phyloP scores from a whole-genome alignment of 495 filamentous ascomycete species.

The Neurospora sp. region DNA sequence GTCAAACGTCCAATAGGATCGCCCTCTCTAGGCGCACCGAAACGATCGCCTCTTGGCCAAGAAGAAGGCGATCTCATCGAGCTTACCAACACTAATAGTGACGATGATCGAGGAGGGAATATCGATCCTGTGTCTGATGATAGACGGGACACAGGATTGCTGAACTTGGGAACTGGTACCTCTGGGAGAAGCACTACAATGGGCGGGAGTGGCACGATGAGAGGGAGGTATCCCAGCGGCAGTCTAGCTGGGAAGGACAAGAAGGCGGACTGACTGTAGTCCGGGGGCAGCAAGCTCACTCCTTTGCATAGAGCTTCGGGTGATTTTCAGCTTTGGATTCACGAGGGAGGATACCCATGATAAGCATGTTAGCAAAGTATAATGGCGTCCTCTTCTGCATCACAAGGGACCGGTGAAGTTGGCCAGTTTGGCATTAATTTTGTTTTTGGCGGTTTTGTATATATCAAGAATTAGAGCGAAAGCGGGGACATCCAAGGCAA shows the following conservation, averaged over 20 bases:
- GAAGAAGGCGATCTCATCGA: slow-evolving; percentile 72
- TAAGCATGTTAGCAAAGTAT: not conserved
- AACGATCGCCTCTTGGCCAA: slow-evolving; percentile 14
- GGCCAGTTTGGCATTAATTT: not conserved
- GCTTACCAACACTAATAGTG: slow-evolving; percentile 53
- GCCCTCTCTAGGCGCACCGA: slow-evolving; percentile 32
- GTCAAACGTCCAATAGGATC: slow-evolving; percentile 41
- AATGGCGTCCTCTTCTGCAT: not conserved
- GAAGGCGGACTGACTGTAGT: slow-evolving; percentile 23
- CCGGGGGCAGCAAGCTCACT: not conserved
- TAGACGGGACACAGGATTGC: slow-evolving; percentile 5
- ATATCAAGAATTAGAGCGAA: not conserved
- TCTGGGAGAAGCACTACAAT: slow-evolving; percentile 24
- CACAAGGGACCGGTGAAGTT: not conserved
- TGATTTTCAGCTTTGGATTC: not conserved
- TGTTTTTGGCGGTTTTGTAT: not conserved
- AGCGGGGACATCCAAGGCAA: not conserved
- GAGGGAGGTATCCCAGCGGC: not conserved
- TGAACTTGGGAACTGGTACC: slow-evolving; percentile 15
- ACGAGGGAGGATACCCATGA: not conserved
- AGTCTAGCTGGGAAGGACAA: slow-evolving; percentile 5
- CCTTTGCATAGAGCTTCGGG: not conserved
- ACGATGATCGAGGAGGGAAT: slow-evolving; percentile 31
- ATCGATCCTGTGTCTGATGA: slow-evolving; percentile 1
- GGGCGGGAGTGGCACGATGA: slow-evolving; percentile 9